Percentiles rank a stretch among this genome's conserved stretches.
Conservation (phyloP, 2,329 filamentous ascomycete species). For the Leptographium galeiforme region DNA sequence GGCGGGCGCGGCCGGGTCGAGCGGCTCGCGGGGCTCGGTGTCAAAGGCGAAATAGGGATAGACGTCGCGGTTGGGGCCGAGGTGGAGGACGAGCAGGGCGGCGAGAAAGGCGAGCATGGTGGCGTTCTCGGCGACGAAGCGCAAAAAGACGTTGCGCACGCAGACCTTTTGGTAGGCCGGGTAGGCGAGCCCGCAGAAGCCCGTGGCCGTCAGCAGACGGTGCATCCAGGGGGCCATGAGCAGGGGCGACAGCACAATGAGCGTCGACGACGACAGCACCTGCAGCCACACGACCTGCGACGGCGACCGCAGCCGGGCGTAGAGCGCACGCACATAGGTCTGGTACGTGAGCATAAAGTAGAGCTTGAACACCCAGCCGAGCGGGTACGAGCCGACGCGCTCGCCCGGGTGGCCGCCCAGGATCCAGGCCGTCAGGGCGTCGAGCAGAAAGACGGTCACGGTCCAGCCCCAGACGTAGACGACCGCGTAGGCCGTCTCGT, state of each 20-base stretch:
- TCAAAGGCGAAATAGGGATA: constrained; percentile 60
- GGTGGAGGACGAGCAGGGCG: constrained; percentile 51
- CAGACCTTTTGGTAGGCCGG: constrained; percentile 52
- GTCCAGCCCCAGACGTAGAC: constrained; percentile 61
- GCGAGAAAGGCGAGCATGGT: constrained; percentile 57
- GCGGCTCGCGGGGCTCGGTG: constrained; percentile 16
- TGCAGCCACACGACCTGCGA: constrained; percentile 53
- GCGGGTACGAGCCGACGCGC: constrained; percentile 54
- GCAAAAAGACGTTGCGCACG: constrained; percentile 53
- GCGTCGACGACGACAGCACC: constrained; percentile 46
- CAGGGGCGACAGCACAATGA: constrained; percentile 50
- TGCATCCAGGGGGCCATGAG: constrained; percentile 50
- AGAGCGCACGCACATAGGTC: constrained; percentile 56
- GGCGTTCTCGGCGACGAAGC: constrained; percentile 52
- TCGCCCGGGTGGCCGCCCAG: constrained; percentile 52
- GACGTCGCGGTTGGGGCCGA: constrained; percentile 52
- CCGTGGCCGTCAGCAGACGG: constrained; percentile 36
- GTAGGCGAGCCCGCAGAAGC: constrained; percentile 46
- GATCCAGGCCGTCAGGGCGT: constrained; percentile 53
- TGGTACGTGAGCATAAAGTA: constrained; percentile 60
- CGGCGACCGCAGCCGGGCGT: constrained; percentile 52
- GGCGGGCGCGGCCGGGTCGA: neutral
- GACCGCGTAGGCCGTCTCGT: constrained; percentile 52
- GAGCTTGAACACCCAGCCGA: constrained; percentile 58
- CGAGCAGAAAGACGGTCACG: constrained; percentile 49